Evolutionary conservation across 2,329 filamentous ascomycete species (phyloP).

Genomic region (Aspergillus neotritici): DNA sequence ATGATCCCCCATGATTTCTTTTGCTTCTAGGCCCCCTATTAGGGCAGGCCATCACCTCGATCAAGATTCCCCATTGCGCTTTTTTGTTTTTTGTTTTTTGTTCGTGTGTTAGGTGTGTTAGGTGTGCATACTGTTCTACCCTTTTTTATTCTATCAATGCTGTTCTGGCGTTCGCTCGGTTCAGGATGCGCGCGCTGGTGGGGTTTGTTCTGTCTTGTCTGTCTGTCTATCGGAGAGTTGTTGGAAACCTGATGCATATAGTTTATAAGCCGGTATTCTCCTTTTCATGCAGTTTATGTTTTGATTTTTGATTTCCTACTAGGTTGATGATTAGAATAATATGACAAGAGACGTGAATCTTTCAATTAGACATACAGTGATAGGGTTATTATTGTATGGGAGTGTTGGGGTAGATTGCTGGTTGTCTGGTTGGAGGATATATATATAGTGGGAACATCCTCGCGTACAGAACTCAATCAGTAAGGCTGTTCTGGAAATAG

Average conservation of each 20-base stretch:
- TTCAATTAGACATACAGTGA: neutral
- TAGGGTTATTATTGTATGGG: neutral
- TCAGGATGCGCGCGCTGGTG: too few relatives aligned
- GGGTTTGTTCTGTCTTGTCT: neutral
- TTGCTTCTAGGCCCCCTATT: neutral
- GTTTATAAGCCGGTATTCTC: neutral
- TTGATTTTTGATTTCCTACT: neutral
- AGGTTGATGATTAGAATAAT: slow-evolving; percentile 7
- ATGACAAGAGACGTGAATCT: slow-evolving; percentile 9
- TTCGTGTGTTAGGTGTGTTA: too few relatives aligned
- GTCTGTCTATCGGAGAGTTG: neutral
- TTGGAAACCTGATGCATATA: neutral
- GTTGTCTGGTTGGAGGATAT: too few relatives aligned
- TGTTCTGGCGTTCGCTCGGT: too few relatives aligned
- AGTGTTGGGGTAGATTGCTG: too few relatives aligned
- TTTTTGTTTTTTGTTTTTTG: slow-evolving; percentile 14
- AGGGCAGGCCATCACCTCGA: neutral
- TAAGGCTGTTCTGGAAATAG: too few relatives aligned
- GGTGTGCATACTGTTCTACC: neutral
- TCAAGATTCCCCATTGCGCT: slow-evolving; percentile 10
- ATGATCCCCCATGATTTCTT: slow-evolving; percentile 8
- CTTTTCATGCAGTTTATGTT: neutral
- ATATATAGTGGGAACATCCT: too few relatives aligned
- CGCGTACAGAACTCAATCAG: too few relatives aligned
- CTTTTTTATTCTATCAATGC: too few relatives aligned